Base-by-base conservation (phyloP, 2,329 filamentous ascomycete species). In the Calonectria leucothoes region DNA sequence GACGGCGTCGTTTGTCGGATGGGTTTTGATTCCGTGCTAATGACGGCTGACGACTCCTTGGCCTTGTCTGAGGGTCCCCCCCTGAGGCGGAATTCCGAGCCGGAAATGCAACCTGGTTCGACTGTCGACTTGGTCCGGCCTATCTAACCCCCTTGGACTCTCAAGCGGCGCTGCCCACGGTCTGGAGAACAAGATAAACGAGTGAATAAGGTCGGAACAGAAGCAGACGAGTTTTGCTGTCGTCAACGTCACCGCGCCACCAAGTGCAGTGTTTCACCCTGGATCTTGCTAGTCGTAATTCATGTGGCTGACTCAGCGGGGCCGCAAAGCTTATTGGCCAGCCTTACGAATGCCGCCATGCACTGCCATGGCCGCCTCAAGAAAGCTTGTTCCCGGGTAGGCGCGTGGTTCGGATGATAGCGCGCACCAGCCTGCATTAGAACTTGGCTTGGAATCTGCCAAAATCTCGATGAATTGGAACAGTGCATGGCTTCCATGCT, bases 201-300 rank as follows among this genome's bases (percentile, higher is more conserved):
- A 61, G 10, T 61, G 55, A 61, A 27, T 39, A 20, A 39, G 27
- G n/a, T 39, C 55, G 25, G 37, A 61, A 37, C 27, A 27, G 33
- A 39, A 61, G 6, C 55, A 61, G 29, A 42, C 20, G 23, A 39
- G 20, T 39, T 39, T 29, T 27, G 55, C 33, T 37, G 55, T 61
- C 55, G 35, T 61, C 15, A 61, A 61, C 33, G 55, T 61, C 55
- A 59, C 55, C 55, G 55, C 55, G 33, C 33, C 55, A 61, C 55
- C 33, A 27, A 27, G 35, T 39, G 35, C 55, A n/a, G 39, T 61
- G 55, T 61, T 61, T 61, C 55, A 39, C 55, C 33, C 33, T 61
- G 55, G 33, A 37, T 27, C 25, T 37, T 59, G n/a, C 23, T 17
- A 37, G 35, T 61, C 55, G 55, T 39, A 61, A 39, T 61, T 39